These are phyloP conservation scores for Bretschneidera sinensis DNA, from an alignment of 345 rosid genomes.

Conservation along the genomic window DNA sequence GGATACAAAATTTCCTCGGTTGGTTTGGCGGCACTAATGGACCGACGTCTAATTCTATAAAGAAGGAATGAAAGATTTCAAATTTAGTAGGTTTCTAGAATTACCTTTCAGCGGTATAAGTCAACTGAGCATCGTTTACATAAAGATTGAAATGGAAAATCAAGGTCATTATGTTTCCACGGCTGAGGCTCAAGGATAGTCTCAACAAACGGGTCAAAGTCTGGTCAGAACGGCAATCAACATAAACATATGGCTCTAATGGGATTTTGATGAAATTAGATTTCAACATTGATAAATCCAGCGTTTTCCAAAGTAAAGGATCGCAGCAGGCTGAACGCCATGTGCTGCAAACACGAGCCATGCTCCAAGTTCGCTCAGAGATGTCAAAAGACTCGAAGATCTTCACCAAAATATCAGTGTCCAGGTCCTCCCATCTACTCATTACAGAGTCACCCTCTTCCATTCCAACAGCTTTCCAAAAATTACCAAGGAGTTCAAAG, in stretches of 20 bases:
- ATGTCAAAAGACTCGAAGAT: conserved; percentile 57
- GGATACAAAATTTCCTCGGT: too few species aligned
- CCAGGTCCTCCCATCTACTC: conserved; percentile 83
- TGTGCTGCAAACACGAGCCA: conserved; percentile 72
- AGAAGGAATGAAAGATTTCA: too few species aligned
- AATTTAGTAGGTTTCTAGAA: too few species aligned
- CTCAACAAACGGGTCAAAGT: conserved; percentile 50
- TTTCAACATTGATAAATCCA: conserved; percentile 62
- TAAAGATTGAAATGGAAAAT: conserved; percentile 62
- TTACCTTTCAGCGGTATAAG: conserved; percentile 79
- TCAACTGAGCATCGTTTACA: conserved; percentile 69
- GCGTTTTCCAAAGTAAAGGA: conserved; percentile 83
- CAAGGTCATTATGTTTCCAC: conserved; percentile 49
- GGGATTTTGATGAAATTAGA: conserved; percentile 77
- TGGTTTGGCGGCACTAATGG: too few species aligned
- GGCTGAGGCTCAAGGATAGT: conserved; percentile 67
- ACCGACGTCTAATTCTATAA: neutral
- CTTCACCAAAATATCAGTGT: conserved; percentile 61
- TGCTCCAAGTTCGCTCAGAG: conserved; percentile 50
- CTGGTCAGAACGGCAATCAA: conserved; percentile 51
- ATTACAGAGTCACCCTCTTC: conserved; percentile 37
- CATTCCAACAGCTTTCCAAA: conserved; percentile 19
- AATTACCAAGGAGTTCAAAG: conserved; percentile 9
- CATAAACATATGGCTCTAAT: conserved; percentile 70
- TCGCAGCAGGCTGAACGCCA: conserved; percentile 83